Evolutionary conservation across 2,329 filamentous ascomycete genomes (phyloP).

Genomic region (Blastomyces silverae): DNA sequence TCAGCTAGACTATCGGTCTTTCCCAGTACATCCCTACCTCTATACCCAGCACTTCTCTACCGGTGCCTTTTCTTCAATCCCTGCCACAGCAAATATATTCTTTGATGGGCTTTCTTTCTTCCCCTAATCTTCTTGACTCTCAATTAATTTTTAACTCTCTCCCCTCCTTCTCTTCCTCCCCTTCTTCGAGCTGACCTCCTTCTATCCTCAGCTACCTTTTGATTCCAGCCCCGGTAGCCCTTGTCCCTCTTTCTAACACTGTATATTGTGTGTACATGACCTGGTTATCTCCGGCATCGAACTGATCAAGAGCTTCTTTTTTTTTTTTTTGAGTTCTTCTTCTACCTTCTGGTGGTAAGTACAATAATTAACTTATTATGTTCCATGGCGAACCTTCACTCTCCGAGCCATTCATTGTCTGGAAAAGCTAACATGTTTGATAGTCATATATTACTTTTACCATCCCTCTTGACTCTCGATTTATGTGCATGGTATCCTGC

Average conservation of each 20-base stretch:
- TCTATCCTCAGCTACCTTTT: conserved; percentile 21
- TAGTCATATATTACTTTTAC: conserved; percentile 11
- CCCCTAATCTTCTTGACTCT: conserved; percentile 7
- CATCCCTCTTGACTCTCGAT: conserved; percentile 8
- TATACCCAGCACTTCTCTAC: conserved; percentile 10
- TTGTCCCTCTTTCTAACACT: not conserved
- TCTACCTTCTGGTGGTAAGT: conserved; percentile 13
- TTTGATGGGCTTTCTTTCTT: conserved; percentile 19
- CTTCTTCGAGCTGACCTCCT: not conserved
- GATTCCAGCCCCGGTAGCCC: not conserved
- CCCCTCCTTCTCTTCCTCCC: conserved; percentile 10
- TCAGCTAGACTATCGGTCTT: conserved; percentile 4
- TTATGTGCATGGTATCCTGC: conserved; percentile 30
- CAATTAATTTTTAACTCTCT: conserved; percentile 15
- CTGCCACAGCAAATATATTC: conserved; percentile 14
- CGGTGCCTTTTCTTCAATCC: conserved; percentile 15
- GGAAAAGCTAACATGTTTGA: not conserved
- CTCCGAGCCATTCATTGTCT: conserved; percentile 2
- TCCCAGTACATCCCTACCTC: not conserved
- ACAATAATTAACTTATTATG: not conserved
- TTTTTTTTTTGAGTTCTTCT: not conserved
- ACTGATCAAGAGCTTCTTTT: conserved; percentile 3
- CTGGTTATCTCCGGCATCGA: not conserved
- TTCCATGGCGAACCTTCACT: conserved; percentile 1
- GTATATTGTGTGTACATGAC: conserved; percentile 15